phyloP scores from a whole-genome alignment of 345 rosid genomes.

The Pelargonium nanum region DNA sequence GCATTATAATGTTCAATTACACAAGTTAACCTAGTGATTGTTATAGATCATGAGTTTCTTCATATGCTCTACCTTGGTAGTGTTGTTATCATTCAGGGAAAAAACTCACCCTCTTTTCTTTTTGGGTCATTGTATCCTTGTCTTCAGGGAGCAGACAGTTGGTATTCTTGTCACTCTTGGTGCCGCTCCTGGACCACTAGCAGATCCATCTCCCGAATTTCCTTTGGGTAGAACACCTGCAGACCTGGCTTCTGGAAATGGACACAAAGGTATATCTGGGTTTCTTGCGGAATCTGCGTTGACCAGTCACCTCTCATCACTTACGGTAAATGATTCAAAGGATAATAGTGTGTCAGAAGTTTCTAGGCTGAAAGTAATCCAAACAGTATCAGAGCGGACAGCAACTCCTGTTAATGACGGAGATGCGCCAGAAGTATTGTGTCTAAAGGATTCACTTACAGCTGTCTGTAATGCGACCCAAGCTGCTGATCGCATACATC shows the following conservation, averaged over 20 bases:
- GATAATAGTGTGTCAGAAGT: slow-evolving; percentile 29
- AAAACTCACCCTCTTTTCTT: not conserved
- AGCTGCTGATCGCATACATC: slow-evolving; percentile 80
- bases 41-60: not conserved
- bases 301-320: slow-evolving; percentile 52
- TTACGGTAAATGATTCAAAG: slow-evolving; percentile 47
- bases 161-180: slow-evolving; percentile 60
- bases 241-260: slow-evolving; percentile 77
- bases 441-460: slow-evolving; percentile 75
- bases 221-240: slow-evolving; percentile 77
- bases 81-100: not conserved
- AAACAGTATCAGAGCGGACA: slow-evolving; percentile 52
- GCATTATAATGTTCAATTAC: not conserved
- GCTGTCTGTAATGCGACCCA: slow-evolving; percentile 89
- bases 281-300: slow-evolving; percentile 83
- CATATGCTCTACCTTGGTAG: not conserved
- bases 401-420: slow-evolving; percentile 45
- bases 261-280: slow-evolving; percentile 89
- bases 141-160: slow-evolving; percentile 74
- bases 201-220: slow-evolving; percentile 82
- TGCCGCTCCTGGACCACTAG: slow-evolving; percentile 57
- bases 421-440: slow-evolving; percentile 48
- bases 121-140: not conserved
- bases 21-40: not conserved
- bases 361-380: slow-evolving; percentile 38